These are phyloP conservation scores for Raddia distichophylla DNA, from an alignment of 176 grass and related monocot species.

Conservation along the genomic window DNA sequence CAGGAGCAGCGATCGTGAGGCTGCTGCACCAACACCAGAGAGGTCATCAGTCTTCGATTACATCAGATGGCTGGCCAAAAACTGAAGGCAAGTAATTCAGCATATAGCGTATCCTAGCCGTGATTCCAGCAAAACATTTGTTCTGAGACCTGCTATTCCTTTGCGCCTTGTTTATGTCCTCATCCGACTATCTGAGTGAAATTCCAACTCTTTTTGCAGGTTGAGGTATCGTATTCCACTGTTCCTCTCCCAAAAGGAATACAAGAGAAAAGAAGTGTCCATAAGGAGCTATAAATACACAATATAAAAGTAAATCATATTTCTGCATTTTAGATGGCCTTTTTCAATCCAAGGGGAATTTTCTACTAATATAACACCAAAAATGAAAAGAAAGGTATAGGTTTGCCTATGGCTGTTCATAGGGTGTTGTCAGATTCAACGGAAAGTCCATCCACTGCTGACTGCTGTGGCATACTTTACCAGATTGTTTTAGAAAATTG, in stretches of 20 bases:
- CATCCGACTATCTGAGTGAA: slow-evolving; percentile 7
- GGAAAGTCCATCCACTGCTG: not conserved
- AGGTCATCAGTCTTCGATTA: slow-evolving; percentile 15
- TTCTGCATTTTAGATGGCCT: slow-evolving; percentile 12
- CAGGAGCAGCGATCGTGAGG: slow-evolving; percentile 44
- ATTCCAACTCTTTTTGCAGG: slow-evolving; percentile 7
- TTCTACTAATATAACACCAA: not conserved
- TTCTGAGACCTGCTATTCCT: not conserved
- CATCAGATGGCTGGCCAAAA: slow-evolving; percentile 20
- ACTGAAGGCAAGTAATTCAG: slow-evolving; percentile 41
- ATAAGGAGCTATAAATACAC: slow-evolving; percentile 4
- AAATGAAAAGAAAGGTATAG: not conserved
- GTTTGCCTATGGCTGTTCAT: not conserved
- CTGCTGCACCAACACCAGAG: not conserved
- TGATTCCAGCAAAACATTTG: not conserved
- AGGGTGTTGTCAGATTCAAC: not conserved
- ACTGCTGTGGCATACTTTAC: not conserved
- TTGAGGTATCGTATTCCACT: not conserved
- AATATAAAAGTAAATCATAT: not conserved
- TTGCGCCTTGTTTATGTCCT: not conserved
- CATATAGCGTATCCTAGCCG: not conserved
- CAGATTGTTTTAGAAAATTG: slow-evolving; percentile 26
- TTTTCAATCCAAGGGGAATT: slow-evolving; percentile 23
- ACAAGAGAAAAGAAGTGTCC: not conserved
- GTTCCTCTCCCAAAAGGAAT: not conserved